Evolutionary conservation across 192 early-diverging fungal genomes (phyloP).

Genomic region (Umbelopsis sp.): DNA sequence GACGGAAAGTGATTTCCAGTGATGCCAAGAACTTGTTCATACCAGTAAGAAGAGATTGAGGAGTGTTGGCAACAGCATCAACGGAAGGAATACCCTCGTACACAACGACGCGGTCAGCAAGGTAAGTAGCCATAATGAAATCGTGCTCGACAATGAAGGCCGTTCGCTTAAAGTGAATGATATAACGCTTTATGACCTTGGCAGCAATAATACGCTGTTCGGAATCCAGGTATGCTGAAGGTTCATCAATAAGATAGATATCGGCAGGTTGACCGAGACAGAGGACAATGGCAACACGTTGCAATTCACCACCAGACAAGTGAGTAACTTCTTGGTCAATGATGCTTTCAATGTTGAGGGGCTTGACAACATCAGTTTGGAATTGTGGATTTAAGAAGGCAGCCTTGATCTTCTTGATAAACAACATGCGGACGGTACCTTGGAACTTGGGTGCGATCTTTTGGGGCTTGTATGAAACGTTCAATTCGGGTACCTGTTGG

Average conservation of each 20-base stretch:
- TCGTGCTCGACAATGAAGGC: slow-evolving; percentile 99
- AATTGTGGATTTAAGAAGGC: slow-evolving; percentile 92
- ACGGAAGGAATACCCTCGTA: slow-evolving; percentile 92
- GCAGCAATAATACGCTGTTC: slow-evolving; percentile 99
- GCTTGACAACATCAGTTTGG: slow-evolving; percentile 96
- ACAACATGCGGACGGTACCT: slow-evolving; percentile 90
- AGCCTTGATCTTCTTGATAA: slow-evolving; percentile 84
- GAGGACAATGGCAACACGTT: slow-evolving; percentile 95
- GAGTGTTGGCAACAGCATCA: slow-evolving; percentile 76
- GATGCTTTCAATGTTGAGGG: slow-evolving; percentile 88
- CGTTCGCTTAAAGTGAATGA: slow-evolving; percentile 94
- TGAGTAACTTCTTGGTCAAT: slow-evolving; percentile 86
- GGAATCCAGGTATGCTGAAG: slow-evolving; percentile 97
- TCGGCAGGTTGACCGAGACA: slow-evolving; percentile 89
- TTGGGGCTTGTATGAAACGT: slow-evolving; percentile 96
- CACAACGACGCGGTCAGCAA: slow-evolving; percentile 95
- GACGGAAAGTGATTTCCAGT: slow-evolving; percentile 95
- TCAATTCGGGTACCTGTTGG: slow-evolving; percentile 78
- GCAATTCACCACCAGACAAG: slow-evolving; percentile 98
- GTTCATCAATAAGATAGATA: slow-evolving; percentile 97
- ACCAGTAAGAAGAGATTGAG: slow-evolving; percentile 88
- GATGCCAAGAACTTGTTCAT: slow-evolving; percentile 96
- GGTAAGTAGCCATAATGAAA: slow-evolving; percentile 98
- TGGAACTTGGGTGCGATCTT: slow-evolving; percentile 96
- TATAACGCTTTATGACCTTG: slow-evolving; percentile 98